Base-by-base conservation (phyloP, 2,329 filamentous ascomycete species). In the Diaporthe humulicola region DNA sequence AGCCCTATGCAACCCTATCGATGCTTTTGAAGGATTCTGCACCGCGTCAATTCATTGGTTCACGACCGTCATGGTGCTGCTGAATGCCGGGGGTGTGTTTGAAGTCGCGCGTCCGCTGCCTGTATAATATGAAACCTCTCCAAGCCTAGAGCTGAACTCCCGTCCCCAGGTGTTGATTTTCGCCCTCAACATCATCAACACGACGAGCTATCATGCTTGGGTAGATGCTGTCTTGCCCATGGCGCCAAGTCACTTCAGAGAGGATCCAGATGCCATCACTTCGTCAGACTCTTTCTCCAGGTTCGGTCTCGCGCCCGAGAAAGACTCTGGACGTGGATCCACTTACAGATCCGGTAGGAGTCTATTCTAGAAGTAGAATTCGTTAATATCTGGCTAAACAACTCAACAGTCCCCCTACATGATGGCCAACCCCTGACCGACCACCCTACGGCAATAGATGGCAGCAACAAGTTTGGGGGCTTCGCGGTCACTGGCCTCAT, bases 21-120 rank as follows among this genome's bases (percentile, higher is more conserved):
- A 50, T 36, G 12, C 22, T 10, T 3, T 10, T 4, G 61, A 36
- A 66, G 61, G 61, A 50, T 66, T 50, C 12, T 12, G 28, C 28
- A 38, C 22, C 22, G 40, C 61, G 61, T 17, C 42, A 64, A 50
- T n/a, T 17, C 22, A 50, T 50, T 66, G 61, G 61, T 28, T 36
- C 22, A 36, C 28, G 12, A 30, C 28, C 19, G 42, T 19, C 30
- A 17, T 50, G 61, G 28, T 28, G 42, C 6, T 3, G 42, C 42
- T 50, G 30, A 15, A 36, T 66, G 61, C 50, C 42, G 50, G 42
- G 42, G 42, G 7, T 50, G 42, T 66, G 42, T 66, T 66, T 66
- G 22, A 50, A 36, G 42, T 66, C 19, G 17, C 15, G 58, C 42
- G 19, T 25, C 50, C 25, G 61, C 42, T 33, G 61, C 61, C 36